Evolutionary conservation across 495 filamentous ascomycete genomes (phyloP).

Genomic region (Letharia columbiana): DNA sequence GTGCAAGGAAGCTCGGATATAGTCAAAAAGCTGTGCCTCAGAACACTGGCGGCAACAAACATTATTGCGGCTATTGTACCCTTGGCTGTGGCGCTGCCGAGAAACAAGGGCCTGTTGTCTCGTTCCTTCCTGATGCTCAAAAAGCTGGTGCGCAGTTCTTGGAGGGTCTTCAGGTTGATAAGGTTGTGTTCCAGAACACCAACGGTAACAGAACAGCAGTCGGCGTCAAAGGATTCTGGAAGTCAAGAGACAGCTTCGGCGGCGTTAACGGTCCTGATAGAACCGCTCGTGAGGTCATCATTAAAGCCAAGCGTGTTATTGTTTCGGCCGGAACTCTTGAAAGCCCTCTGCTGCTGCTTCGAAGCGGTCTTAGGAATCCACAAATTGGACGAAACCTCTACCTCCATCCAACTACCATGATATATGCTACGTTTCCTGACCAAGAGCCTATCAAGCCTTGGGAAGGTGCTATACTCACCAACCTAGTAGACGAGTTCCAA

Average conservation of each 20-base stretch:
- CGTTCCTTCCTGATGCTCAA: conserved; percentile 71
- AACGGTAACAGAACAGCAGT: conserved; percentile 49
- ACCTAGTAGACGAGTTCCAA: conserved; percentile 67
- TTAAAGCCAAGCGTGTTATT: conserved; percentile 78
- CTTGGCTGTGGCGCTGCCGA: conserved; percentile 62
- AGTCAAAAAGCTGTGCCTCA: conserved; percentile 62
- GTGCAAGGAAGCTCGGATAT: conserved; percentile 67
- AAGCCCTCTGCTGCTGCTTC: conserved; percentile 65
- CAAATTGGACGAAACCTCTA: conserved; percentile 83
- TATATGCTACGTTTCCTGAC: conserved; percentile 55
- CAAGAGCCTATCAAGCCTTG: conserved; percentile 52
- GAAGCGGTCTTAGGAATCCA: conserved; percentile 63
- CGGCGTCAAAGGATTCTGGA: conserved; percentile 67
- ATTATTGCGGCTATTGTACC: conserved; percentile 73
- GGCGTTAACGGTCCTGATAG: conserved; percentile 43
- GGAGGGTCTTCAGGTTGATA: conserved; percentile 64
- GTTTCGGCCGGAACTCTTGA: conserved; percentile 65
- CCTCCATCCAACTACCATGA: conserved; percentile 62
- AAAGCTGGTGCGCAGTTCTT: conserved; percentile 66
- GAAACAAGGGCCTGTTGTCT: conserved; percentile 70
- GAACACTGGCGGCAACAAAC: conserved; percentile 61
- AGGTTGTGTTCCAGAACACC: conserved; percentile 55
- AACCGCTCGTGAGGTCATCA: conserved; percentile 48
- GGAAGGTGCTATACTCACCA: conserved; percentile 74
- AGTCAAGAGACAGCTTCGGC: conserved; percentile 54